Conservation (phyloP, 352 stramenopile species). For the Globisporangium recalcitrans region DNA sequence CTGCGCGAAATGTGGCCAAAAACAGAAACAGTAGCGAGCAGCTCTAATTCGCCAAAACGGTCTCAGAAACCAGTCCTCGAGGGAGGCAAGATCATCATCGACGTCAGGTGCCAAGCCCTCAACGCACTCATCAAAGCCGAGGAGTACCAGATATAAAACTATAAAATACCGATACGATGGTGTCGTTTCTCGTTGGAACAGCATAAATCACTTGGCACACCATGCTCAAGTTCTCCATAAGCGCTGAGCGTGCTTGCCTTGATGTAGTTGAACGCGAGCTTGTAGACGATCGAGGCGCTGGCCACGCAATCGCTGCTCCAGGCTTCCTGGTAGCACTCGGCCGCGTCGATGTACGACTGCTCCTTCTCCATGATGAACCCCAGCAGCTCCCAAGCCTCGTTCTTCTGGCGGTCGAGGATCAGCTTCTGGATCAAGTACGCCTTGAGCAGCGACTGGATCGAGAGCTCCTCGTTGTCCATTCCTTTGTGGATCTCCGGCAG, state of each 20-base stretch:
- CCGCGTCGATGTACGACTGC: constrained; percentile 88
- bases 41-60: background rate
- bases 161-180: too few species aligned
- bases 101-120: background rate
- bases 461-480: constrained; percentile 57
- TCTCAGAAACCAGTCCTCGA: background rate
- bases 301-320: constrained; percentile 80
- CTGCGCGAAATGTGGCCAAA: background rate
- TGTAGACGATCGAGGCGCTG: constrained; percentile 89
- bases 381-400: constrained; percentile 91
- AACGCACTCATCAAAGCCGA: background rate
- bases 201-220: too few species aligned
- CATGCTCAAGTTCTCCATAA: too few species aligned
- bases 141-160: too few species aligned
- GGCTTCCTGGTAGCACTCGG: constrained; percentile 91
- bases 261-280: constrained; percentile 95
- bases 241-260: too few species aligned
- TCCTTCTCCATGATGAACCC: constrained; percentile 95
- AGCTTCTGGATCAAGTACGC: constrained; percentile 84
- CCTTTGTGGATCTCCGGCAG: constrained; percentile 77
- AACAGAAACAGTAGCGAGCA: background rate
- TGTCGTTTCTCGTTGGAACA: too few species aligned
- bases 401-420: constrained; percentile 75
- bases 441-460: constrained; percentile 75
- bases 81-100: background rate